These are phyloP conservation scores for Musa beccarii DNA, from an alignment of 176 grass and related monocot species.

Conservation along the genomic window DNA sequence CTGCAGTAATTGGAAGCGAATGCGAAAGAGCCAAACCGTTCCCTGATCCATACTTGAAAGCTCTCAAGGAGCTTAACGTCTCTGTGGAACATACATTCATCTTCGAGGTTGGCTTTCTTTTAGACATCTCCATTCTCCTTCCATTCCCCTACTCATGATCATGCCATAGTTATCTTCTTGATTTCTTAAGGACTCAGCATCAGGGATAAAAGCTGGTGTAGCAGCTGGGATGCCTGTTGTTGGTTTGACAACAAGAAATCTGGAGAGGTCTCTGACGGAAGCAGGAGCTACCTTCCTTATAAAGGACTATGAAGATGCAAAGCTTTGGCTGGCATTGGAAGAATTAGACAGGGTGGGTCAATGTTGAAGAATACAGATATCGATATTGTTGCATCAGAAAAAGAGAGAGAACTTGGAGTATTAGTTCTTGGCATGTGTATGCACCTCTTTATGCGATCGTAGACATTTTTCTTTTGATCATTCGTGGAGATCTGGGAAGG, in stretches of 20 bases:
- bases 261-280: slow-evolving; percentile 52
- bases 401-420: too few relatives aligned
- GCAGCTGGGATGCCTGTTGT: slow-evolving; percentile 66
- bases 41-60: slow-evolving; percentile 74
- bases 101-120: slow-evolving; percentile 44
- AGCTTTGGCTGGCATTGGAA: slow-evolving; percentile 64
- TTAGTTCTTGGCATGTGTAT: too few relatives aligned
- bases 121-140: too few relatives aligned
- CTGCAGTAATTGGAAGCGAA: slow-evolving; percentile 51
- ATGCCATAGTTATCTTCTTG: neutral
- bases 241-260: slow-evolving; percentile 66
- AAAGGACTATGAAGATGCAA: slow-evolving; percentile 77
- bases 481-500: too few relatives aligned
- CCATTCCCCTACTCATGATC: neutral
- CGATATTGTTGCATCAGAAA: too few relatives aligned
- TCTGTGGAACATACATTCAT: slow-evolving; percentile 62
- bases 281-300: slow-evolving; percentile 64
- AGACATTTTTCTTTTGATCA: too few relatives aligned
- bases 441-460: too few relatives aligned
- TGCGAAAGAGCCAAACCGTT: slow-evolving; percentile 77
- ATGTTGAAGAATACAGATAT: slow-evolving; percentile 24
- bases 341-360: slow-evolving; percentile 38
- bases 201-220: slow-evolving; percentile 69
- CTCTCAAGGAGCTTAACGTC: slow-evolving; percentile 46
- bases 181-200: slow-evolving; percentile 55